Conservation (phyloP, 2,329 filamentous ascomycete species). For the Thelonectria rubi region DNA sequence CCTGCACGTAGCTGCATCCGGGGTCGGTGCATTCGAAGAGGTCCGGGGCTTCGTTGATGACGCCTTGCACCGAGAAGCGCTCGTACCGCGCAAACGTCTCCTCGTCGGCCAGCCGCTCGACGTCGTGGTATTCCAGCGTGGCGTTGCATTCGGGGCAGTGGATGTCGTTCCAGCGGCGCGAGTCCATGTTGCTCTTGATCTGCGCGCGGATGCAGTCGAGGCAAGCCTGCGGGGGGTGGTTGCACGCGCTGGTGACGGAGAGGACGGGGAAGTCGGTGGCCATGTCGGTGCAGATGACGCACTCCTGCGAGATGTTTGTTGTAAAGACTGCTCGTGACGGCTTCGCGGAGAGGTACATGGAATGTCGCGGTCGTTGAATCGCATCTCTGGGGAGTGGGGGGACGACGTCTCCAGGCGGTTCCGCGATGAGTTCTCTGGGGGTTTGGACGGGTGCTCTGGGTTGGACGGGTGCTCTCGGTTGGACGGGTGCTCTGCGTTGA, state of each 20-base stretch:
- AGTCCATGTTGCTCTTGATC: slow-evolving; percentile 5
- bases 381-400: too few species aligned
- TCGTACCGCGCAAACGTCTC: slow-evolving; percentile 10
- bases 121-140: not conserved
- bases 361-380: too few species aligned
- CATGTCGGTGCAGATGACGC: not conserved
- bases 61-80: not conserved
- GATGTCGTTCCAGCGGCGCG: not conserved
- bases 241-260: not conserved
- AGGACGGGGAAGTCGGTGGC: not conserved
- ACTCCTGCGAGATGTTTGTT: not conserved
- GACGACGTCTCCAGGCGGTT: too few species aligned
- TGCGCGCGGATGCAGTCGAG: not conserved
- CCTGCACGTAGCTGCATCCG: not conserved
- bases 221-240: not conserved
- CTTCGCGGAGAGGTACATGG: too few species aligned
- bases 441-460: too few species aligned
- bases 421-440: too few species aligned
- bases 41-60: not conserved
- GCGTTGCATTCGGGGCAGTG: slow-evolving; percentile 1
- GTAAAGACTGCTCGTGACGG: too few species aligned
- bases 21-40: not conserved
- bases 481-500: too few species aligned
- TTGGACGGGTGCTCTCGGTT: too few species aligned
- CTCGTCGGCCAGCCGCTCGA: not conserved